Evolutionary conservation across 73 alveolate genomes (phyloP).

Genomic region (Uronychia binucleata): DNA sequence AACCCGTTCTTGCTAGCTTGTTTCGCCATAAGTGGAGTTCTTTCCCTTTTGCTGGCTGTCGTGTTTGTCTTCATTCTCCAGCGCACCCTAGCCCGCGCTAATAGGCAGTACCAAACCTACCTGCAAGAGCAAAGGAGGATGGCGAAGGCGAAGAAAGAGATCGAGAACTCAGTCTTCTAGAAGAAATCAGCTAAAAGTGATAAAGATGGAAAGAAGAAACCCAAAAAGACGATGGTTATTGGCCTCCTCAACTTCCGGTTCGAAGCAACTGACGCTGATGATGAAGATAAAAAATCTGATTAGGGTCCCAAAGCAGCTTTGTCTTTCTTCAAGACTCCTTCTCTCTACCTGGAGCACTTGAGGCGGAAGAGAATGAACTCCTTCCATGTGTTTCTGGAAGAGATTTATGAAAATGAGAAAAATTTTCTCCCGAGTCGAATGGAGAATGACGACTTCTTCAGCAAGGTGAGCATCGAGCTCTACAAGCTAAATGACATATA

Average conservation of each 20-base stretch:
- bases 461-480: not conserved
- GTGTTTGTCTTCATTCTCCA: not conserved
- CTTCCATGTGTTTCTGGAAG: not conserved
- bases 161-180: not conserved
- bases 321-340: conserved; percentile 22
- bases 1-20: not conserved
- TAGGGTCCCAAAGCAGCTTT: too few species aligned
- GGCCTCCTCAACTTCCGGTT: conserved; percentile 2
- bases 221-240: not conserved
- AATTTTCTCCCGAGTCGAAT: not conserved
- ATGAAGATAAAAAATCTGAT: too few species aligned
- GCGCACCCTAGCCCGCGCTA: not conserved
- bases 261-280: not conserved
- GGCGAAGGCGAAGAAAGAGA: conserved; percentile 13
- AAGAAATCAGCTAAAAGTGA: not conserved
- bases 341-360: conserved; percentile 8
- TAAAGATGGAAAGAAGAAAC: not conserved
- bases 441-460: not conserved
- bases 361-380: conserved; percentile 10
- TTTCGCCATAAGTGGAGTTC: not conserved
- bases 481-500: not conserved
- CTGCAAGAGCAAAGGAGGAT: conserved; percentile 4
- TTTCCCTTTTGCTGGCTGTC: conserved; percentile 1
- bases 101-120: not conserved
- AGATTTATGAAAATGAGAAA: conserved; percentile 5